Percentiles rank a stretch among this genome's conserved stretches.
phyloP scores from a whole-genome alignment of 208 protist genomes.

The Leishmania martiniquensis region DNA sequence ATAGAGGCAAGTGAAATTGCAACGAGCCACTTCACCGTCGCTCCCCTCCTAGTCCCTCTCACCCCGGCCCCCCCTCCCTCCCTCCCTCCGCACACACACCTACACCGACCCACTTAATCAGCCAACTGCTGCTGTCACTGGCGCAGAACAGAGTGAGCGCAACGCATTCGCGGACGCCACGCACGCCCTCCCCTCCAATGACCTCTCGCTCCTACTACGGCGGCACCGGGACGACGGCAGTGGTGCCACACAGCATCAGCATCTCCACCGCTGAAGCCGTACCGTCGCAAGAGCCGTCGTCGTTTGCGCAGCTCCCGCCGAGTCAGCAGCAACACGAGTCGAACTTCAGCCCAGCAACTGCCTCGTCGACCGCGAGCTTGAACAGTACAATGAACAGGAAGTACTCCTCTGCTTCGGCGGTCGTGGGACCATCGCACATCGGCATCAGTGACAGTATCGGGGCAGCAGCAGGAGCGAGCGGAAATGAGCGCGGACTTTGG shows the following conservation, averaged over 20 bases:
- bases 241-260: conserved; percentile 18
- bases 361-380: not conserved
- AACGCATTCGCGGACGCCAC: not conserved
- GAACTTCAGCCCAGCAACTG: not conserved
- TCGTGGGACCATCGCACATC: conserved; percentile 4
- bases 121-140: not conserved
- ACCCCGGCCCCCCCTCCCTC: not conserved
- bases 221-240: conserved; percentile 2
- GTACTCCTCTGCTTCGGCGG: not conserved
- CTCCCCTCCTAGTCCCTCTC: not conserved
- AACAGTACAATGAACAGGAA: not conserved
- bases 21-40: not conserved
- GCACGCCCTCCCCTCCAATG: conserved; percentile 2
- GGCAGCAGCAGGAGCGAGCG: not conserved
- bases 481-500: not conserved
- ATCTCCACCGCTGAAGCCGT: conserved; percentile 12
- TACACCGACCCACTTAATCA: not conserved
- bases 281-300: not conserved
- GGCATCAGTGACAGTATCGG: not conserved
- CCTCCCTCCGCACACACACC: not conserved
- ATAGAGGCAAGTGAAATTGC: too few species aligned
- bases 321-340: not conserved
- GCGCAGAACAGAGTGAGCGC: not conserved
- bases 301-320: not conserved
- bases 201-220: conserved; percentile 11